These are phyloP conservation scores for Botryotinia narcissicola DNA, from an alignment of 2,329 filamentous ascomycete species.

Conservation along the genomic window DNA sequence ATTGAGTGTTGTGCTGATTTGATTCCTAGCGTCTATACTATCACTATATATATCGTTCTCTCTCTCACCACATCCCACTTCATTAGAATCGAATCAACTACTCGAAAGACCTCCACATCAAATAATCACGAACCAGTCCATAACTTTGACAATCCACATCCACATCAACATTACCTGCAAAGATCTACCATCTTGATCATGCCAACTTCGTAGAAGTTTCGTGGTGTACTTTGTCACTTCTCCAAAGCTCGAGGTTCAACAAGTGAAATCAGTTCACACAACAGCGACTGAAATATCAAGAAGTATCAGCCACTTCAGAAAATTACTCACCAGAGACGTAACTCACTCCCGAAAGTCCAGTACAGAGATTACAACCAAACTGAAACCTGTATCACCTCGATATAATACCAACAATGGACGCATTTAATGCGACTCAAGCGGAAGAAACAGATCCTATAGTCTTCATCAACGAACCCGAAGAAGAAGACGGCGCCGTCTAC, in stretches of 20 bases:
- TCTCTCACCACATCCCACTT: not conserved
- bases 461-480: not conserved
- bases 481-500: no score
- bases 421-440: fast-evolving
- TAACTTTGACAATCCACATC: not conserved
- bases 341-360: not conserved
- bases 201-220: not conserved
- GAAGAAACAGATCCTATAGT: not conserved
- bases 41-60: not conserved
- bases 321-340: not conserved
- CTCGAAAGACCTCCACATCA: not conserved
- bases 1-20: not conserved
- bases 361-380: not conserved
- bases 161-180: not conserved
- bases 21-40: not conserved
- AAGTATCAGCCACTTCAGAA: not conserved
- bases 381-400: not conserved
- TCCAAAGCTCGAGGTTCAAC: not conserved
- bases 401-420: not conserved
- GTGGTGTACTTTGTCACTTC: not conserved
- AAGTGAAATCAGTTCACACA: no score
- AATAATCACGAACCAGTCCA: no score
- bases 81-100: not conserved
- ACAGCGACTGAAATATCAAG: not conserved
- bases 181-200: not conserved